These are phyloP conservation scores for Grigorovia yakushimaensis DNA, from an alignment of 805 yeast genomes.

Conservation along the genomic window DNA sequence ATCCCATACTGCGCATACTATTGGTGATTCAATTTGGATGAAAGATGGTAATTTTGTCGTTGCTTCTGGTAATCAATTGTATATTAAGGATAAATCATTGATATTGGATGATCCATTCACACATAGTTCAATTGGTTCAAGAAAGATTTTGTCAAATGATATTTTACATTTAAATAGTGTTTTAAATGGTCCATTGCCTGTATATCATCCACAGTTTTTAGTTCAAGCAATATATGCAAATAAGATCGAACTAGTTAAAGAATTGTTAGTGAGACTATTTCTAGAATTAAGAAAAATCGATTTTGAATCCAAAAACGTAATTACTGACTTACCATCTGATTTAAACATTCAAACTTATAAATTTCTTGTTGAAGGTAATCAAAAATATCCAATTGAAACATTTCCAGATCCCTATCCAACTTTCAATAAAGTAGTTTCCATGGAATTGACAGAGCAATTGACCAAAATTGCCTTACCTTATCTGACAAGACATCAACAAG, in stretches of 20 bases:
- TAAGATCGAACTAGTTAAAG: conserved; percentile 44
- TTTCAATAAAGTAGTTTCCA: conserved; percentile 37
- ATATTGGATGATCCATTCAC: conserved; percentile 47
- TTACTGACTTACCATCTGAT: conserved; percentile 23
- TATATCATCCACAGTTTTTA: conserved; percentile 83
- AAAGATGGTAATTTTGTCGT: conserved; percentile 67
- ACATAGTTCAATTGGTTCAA: conserved; percentile 45
- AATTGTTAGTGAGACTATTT: conserved; percentile 46
- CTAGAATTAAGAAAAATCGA: conserved; percentile 46
- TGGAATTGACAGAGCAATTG: conserved; percentile 47
- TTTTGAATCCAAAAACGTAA: conserved; percentile 29
- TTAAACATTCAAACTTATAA: conserved; percentile 23
- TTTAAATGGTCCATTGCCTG: conserved; percentile 80
- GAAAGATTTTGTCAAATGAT: conserved; percentile 42
- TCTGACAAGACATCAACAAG: conserved; percentile 84
- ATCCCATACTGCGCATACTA: conserved; percentile 62
- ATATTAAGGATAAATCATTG: conserved; percentile 62
- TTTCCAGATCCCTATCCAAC: conserved; percentile 32
- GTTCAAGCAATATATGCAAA: conserved; percentile 65
- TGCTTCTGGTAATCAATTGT: conserved; percentile 85
- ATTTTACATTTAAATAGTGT: conserved; percentile 65
- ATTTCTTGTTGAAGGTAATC: conserved; percentile 18
- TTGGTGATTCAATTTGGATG: conserved; percentile 88
- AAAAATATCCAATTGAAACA: conserved; percentile 15
- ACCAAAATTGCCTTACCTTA: conserved; percentile 63